These are phyloP conservation scores for Angomonas ambiguus DNA, from an alignment of 208 protist species.

Conservation along the genomic window DNA sequence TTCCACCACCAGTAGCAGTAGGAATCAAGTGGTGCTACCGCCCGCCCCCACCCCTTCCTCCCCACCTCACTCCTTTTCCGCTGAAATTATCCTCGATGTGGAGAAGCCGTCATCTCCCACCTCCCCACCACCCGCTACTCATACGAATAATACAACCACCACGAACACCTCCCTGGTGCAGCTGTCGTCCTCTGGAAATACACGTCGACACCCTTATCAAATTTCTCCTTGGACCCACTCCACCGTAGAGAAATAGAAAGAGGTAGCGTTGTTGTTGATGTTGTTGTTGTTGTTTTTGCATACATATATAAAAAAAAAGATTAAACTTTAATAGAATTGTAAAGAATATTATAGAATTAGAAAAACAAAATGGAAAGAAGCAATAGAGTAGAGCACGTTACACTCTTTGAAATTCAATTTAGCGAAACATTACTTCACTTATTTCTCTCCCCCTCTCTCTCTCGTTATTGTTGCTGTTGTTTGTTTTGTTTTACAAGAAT, in stretches of 20 bases:
- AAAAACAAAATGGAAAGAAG: not conserved
- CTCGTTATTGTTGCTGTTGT: too few relatives aligned
- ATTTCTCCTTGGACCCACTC: too few relatives aligned
- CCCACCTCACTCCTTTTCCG: not conserved
- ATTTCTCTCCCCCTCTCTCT: not conserved
- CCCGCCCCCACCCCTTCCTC: not conserved
- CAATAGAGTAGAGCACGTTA: not conserved
- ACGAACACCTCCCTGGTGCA: too few relatives aligned
- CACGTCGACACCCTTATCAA: too few relatives aligned
- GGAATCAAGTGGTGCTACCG: not conserved
- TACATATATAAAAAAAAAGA: not conserved
- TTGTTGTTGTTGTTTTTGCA: slow-evolving; percentile 4
- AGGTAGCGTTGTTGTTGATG: slow-evolving; percentile 8
- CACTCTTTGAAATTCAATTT: slow-evolving; percentile 3
- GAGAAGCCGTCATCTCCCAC: too few relatives aligned
- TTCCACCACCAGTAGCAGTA: not conserved
- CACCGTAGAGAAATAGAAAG: not conserved
- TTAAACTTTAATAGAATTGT: not conserved
- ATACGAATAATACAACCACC: not conserved
- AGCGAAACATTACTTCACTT: not conserved
- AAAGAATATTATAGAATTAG: not conserved
- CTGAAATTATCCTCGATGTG: too few relatives aligned
- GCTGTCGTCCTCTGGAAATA: too few relatives aligned
- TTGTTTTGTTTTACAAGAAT: not conserved
- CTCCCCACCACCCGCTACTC: not conserved